Evolutionary conservation across 768 basidiomycete genomes (phyloP).

Genomic region (Paxillus ammoniavirescens): DNA sequence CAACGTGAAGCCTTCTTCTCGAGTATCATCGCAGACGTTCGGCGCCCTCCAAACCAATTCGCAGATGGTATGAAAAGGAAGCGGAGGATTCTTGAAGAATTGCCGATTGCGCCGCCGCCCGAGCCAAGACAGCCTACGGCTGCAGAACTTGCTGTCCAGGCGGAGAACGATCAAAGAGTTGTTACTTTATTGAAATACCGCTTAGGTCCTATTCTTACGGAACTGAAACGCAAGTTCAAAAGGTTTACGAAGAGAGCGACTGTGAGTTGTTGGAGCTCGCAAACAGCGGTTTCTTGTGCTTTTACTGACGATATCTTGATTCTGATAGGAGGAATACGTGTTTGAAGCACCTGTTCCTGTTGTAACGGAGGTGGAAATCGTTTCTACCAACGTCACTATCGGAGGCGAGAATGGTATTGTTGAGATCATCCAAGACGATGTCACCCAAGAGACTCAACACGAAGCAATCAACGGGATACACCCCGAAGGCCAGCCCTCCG

Average conservation of each 20-base stretch:
- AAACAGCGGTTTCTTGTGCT: neutral
- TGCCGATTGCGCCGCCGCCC: slow-evolving; percentile 87
- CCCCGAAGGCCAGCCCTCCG: slow-evolving; percentile 13
- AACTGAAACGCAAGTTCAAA: slow-evolving; percentile 91
- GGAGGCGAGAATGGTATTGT: slow-evolving; percentile 41
- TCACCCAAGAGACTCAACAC: slow-evolving; percentile 29
- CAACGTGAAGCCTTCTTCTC: slow-evolving; percentile 78
- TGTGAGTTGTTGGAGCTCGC: slow-evolving; percentile 42
- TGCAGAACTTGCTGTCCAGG: slow-evolving; percentile 79
- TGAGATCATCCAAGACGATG: slow-evolving; percentile 41
- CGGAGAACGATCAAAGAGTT: slow-evolving; percentile 75
- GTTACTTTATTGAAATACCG: slow-evolving; percentile 84
- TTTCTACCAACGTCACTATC: slow-evolving; percentile 37
- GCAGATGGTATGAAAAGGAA: slow-evolving; percentile 84
- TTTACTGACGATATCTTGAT: slow-evolving; percentile 9
- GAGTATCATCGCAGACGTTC: slow-evolving; percentile 64
- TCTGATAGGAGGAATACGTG: slow-evolving; percentile 69
- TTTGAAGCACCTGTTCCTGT: slow-evolving; percentile 40
- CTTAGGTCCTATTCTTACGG: slow-evolving; percentile 85
- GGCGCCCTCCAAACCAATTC: slow-evolving; percentile 80
- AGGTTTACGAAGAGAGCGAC: slow-evolving; percentile 78
- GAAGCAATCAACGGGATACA: slow-evolving; percentile 41
- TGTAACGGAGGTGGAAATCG: slow-evolving; percentile 30
- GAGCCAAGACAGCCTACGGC: slow-evolving; percentile 81
- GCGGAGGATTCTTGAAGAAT: slow-evolving; percentile 79